A percentile compares a stretch with the other conserved stretches of the same genome.
Evolutionary conservation across 345 rosid genomes (phyloP).

Genomic region (Eucalyptus sp.): DNA sequence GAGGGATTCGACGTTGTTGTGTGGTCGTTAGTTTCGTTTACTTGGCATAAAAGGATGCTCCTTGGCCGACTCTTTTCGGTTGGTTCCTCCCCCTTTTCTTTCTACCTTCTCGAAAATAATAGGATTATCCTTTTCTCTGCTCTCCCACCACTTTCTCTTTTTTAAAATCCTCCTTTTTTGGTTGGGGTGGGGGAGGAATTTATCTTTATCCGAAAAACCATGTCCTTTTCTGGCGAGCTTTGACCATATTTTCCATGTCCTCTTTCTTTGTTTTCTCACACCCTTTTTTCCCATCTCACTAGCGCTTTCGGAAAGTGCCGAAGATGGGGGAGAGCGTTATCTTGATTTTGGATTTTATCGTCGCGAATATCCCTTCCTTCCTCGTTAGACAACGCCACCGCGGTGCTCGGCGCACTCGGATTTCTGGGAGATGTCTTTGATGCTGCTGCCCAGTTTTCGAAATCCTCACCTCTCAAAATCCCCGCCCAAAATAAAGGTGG

Average conservation of each 20-base stretch:
- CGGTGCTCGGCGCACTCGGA: no score
- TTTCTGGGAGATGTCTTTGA: not conserved
- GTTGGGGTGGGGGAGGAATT: not conserved
- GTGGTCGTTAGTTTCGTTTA: not conserved
- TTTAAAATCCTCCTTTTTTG: not conserved
- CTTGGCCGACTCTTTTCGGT: not conserved
- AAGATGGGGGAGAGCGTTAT: not conserved
- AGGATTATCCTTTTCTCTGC: not conserved
- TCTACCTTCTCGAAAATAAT: not conserved
- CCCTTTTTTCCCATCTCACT: not conserved
- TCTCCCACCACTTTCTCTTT: not conserved
- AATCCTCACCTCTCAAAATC: not conserved
- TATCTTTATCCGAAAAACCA: not conserved
- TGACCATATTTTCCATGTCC: not conserved
- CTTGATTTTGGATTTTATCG: not conserved
- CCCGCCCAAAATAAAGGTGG: not conserved
- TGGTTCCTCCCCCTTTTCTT: not conserved
- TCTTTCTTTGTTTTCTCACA: not conserved
- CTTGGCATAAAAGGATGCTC: not conserved
- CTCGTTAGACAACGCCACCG: not conserved
- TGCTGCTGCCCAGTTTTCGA: not conserved
- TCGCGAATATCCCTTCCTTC: not conserved
- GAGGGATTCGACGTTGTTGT: not conserved
- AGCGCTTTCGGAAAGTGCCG: not conserved
- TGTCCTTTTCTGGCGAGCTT: not conserved